Evolutionary conservation across 106 monocot species (phyloP).

Genomic region (Vanilla planifolia): DNA sequence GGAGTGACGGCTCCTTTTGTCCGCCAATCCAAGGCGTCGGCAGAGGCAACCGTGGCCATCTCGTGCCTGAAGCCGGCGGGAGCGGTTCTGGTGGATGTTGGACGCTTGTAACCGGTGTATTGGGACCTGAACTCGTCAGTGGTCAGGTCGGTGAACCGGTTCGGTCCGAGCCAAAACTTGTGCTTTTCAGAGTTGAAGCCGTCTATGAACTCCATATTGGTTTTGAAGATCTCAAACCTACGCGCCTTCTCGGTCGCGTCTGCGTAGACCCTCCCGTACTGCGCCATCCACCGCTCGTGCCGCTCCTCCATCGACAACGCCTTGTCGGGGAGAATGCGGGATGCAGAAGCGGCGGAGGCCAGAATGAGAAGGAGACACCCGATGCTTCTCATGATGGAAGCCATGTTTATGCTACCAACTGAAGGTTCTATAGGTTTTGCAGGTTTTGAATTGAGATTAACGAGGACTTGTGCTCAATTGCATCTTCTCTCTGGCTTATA

Average conservation of each 20-base stretch:
- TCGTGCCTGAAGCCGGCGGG: neutral
- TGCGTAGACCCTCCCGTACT: neutral
- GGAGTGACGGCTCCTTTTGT: constrained; percentile 8
- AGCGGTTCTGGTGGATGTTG: no score
- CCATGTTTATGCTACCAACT: no score
- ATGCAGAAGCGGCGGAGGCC: neutral
- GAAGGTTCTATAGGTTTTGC: no score
- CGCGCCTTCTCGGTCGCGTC: constrained; percentile 5
- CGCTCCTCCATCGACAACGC: constrained; percentile 4
- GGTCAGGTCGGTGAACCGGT: constrained; percentile 1
- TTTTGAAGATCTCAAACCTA: constrained; percentile 9
- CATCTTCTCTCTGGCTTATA: no score
- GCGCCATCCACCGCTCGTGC: constrained; percentile 8
- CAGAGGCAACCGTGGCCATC: neutral
- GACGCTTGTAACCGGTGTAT: neutral
- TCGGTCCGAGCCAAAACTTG: constrained; percentile 8
- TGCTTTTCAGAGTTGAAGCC: constrained; percentile 5
- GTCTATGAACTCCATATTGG: constrained; percentile 8
- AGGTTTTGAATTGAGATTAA: no score
- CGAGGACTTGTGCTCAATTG: no score
- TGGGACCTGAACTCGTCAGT: constrained; percentile 3
- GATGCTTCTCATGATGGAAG: neutral
- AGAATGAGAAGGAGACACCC: neutral
- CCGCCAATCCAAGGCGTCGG: constrained; percentile 8
- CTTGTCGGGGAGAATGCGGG: neutral